Base-by-base conservation (phyloP, 352 stramenopile species). In the Aphanomyces cochlioides region DNA sequence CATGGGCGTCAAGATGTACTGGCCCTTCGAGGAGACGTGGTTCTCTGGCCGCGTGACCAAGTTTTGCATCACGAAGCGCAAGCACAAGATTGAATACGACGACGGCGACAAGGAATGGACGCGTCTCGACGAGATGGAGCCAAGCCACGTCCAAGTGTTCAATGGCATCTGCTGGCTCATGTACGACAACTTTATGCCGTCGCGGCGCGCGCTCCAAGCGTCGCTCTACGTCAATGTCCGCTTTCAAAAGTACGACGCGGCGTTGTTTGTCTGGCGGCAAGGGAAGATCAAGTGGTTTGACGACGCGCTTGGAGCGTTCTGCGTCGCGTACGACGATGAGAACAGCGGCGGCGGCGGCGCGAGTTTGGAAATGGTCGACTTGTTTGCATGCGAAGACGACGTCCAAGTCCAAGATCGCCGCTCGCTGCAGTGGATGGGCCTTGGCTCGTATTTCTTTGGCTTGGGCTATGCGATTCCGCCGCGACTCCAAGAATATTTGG, bases 91-190 rank as follows among this genome's bases (percentile, higher is more conserved):
- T 28, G 77, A 85, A 56, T 93, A 93, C 67, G 78, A 89, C 28
- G 85, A 93, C 59, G 84, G 84, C 10, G 84, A 92, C 54, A 82
- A 91, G 60, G 85, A 93, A 66, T 93, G 85, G 85, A 48, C 90
- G 5, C 40, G 45, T 19, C 75, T 75, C 67, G 56, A 92, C 7
- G 73, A 74, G 1, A 48, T 43, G 3, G 73, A 83, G 37, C 69
- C 66, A 3, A 74, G 84, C n/a, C 83, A 82, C 0, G 66, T 92
- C 7, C 82, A 92, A 74, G 67, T 92, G 7, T 90, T 80, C 58
- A 90, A 88, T 38, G 81, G 83, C 1, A 79, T 77, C 12, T 90
- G 82, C 39, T 93, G 85, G 84, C 88, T 82, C 57, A 90, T 93
- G 81, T 73, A 73, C 38, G 53, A 73, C 10, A 93, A 89, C 82